Percentiles rank a stretch among this genome's conserved stretches.
These are phyloP conservation scores for Termitomyces sp. DNA, from an alignment of 768 basidiomycete species.

Conservation along the genomic window DNA sequence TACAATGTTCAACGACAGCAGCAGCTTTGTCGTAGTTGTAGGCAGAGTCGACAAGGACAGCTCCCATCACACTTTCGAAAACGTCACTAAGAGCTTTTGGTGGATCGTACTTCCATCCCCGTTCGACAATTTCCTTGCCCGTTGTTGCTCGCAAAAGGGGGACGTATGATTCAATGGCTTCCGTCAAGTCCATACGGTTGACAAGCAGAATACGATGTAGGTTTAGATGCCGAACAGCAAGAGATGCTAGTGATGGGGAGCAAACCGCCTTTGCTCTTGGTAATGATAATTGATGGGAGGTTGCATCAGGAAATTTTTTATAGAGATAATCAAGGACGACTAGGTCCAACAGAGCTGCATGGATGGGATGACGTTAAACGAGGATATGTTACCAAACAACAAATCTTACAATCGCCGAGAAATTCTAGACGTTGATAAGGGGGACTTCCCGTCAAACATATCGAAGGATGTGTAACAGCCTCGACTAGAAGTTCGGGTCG, in stretches of 20 bases:
- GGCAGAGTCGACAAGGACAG: constrained; percentile 74
- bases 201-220: constrained; percentile 69
- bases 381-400: background rate
- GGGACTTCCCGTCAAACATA: constrained; percentile 37
- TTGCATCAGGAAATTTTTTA: constrained; percentile 61
- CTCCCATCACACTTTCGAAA: constrained; percentile 81
- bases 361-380: constrained; percentile 1
- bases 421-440: constrained; percentile 89
- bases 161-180: constrained; percentile 56
- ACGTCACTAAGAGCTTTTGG: constrained; percentile 85
- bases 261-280: constrained; percentile 71
- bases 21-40: constrained; percentile 69
- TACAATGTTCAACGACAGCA: constrained; percentile 52
- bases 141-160: constrained; percentile 53
- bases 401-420: constrained; percentile 74
- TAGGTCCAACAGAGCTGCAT: constrained; percentile 61
- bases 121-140: constrained; percentile 54
- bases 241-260: constrained; percentile 61
- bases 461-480: constrained; percentile 85
- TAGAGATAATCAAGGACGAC: constrained; percentile 71
- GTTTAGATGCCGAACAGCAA: constrained; percentile 59
- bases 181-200: constrained; percentile 62
- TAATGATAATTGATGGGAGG: constrained; percentile 71
- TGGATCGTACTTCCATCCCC: constrained; percentile 79
- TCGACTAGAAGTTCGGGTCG: constrained; percentile 60